Evolutionary conservation across 2,329 filamentous ascomycete species (phyloP).

Genomic region (Penicillium janthinellum): DNA sequence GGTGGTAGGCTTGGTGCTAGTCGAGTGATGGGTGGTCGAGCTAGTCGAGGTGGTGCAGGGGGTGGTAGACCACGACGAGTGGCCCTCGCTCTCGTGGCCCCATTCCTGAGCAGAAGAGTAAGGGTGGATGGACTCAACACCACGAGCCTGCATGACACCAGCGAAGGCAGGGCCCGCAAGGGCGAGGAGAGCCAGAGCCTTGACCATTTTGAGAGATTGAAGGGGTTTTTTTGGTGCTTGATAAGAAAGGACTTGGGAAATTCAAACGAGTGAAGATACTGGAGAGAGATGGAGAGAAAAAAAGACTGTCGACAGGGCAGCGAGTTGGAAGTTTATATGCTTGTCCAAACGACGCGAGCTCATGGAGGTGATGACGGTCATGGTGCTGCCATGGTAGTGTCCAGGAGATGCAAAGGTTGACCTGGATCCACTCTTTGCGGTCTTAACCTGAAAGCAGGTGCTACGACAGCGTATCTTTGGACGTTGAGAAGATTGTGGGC

Average conservation of each 20-base stretch:
- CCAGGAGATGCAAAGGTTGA: conserved; percentile 24
- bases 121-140: conserved; percentile 16
- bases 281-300: conserved; percentile 13
- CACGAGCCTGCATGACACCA: conserved; percentile 34
- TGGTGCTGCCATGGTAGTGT: conserved; percentile 31
- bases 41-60: conserved; percentile 13
- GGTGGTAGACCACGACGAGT: conserved; percentile 9
- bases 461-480: conserved; percentile 19
- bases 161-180: conserved; percentile 40
- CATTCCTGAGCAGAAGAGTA: conserved; percentile 6
- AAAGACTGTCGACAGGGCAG: not conserved
- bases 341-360: conserved; percentile 5
- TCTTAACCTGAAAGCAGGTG: conserved; percentile 25
- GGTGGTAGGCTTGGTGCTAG: conserved; percentile 11
- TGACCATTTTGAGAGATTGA: conserved; percentile 38
- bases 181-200: conserved; percentile 39
- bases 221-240: conserved; percentile 13
- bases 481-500: conserved; percentile 21
- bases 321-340: conserved; percentile 33
- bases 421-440: conserved; percentile 24
- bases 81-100: not conserved
- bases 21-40: not conserved
- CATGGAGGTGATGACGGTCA: conserved; percentile 20
- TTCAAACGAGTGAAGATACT: conserved; percentile 26
- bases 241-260: conserved; percentile 20